Evolutionary conservation across 257 asterid species (phyloP).

Genomic region (Penstemon newberryi): DNA sequence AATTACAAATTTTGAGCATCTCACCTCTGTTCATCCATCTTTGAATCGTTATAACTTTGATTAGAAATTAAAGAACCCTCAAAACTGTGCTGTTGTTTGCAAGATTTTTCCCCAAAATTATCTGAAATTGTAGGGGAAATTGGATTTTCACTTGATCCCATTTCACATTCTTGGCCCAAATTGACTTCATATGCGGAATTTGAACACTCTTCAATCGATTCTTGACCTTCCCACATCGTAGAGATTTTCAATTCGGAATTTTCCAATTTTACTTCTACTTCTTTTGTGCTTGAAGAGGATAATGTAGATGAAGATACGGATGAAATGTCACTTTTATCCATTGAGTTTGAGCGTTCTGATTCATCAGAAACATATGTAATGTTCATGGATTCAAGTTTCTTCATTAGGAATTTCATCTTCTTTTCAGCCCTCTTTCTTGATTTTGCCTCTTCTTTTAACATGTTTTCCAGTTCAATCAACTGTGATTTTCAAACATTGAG

Average conservation of each 20-base stretch:
- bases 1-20: not conserved
- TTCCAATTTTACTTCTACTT: slow-evolving; percentile 17
- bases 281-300: slow-evolving; percentile 37
- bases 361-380: slow-evolving; percentile 46
- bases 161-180: slow-evolving; percentile 14
- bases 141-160: slow-evolving; percentile 6
- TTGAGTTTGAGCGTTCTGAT: slow-evolving; percentile 39
- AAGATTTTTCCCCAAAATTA: slow-evolving; percentile 11
- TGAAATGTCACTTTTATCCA: slow-evolving; percentile 48
- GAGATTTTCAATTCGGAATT: not conserved
- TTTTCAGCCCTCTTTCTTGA: slow-evolving; percentile 81
- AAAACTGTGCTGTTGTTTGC: slow-evolving; percentile 2
- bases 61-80: slow-evolving; percentile 23
- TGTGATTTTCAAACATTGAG: slow-evolving; percentile 32
- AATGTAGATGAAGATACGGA: slow-evolving; percentile 43
- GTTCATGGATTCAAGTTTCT: slow-evolving; percentile 63
- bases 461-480: slow-evolving; percentile 65
- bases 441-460: slow-evolving; percentile 61
- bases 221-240: slow-evolving; percentile 15
- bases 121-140: not conserved
- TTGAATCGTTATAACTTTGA: slow-evolving; percentile 35
- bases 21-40: slow-evolving; percentile 44
- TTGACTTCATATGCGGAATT: slow-evolving; percentile 18
- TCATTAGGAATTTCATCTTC: slow-evolving; percentile 53
- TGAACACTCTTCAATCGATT: slow-evolving; percentile 6